These are phyloP conservation scores for Platanthera zijinensis DNA, from an alignment of 106 monocot genomes.

Conservation along the genomic window DNA sequence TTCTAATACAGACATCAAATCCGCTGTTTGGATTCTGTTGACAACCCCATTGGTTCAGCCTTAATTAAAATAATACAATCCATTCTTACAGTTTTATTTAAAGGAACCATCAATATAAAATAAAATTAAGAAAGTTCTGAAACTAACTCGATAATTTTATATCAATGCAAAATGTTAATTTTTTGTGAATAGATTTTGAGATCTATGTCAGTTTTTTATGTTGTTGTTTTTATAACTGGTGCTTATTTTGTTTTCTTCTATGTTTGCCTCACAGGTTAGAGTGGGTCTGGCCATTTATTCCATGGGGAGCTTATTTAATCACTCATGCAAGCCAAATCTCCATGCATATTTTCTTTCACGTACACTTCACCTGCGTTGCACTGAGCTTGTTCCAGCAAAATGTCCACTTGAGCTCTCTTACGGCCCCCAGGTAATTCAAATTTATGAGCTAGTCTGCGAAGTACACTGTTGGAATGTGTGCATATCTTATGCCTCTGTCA, in stretches of 20 bases:
- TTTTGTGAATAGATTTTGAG: too few relatives aligned
- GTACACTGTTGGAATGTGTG: background rate
- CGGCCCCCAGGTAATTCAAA: conserved; percentile 70
- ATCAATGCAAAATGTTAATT: too few relatives aligned
- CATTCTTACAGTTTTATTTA: too few relatives aligned
- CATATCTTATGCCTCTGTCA: background rate
- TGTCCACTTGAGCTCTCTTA: conserved; percentile 87
- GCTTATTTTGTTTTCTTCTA: conserved; percentile 5
- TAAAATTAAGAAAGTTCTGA: too few relatives aligned
- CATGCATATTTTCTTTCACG: conserved; percentile 93
- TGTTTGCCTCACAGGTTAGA: conserved; percentile 35
- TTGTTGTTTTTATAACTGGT: too few relatives aligned
- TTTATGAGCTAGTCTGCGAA: background rate
- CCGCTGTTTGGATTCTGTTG: too few relatives aligned
- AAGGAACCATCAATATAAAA: too few relatives aligned
- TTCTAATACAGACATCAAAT: too few relatives aligned
- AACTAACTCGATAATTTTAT: too few relatives aligned
- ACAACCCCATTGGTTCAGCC: too few relatives aligned
- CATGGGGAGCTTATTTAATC: conserved; percentile 87
- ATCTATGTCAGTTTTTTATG: too few relatives aligned
- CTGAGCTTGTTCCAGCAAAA: conserved; percentile 56
- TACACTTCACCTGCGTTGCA: conserved; percentile 60
- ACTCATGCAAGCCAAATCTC: conserved; percentile 86
- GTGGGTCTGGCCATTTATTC: conserved; percentile 88
- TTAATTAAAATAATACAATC: too few relatives aligned